Percentiles rank a stretch among this genome's conserved stretches.
Conservation (phyloP, 768 basidiomycete species). For the Agrocybe chaxingu region DNA sequence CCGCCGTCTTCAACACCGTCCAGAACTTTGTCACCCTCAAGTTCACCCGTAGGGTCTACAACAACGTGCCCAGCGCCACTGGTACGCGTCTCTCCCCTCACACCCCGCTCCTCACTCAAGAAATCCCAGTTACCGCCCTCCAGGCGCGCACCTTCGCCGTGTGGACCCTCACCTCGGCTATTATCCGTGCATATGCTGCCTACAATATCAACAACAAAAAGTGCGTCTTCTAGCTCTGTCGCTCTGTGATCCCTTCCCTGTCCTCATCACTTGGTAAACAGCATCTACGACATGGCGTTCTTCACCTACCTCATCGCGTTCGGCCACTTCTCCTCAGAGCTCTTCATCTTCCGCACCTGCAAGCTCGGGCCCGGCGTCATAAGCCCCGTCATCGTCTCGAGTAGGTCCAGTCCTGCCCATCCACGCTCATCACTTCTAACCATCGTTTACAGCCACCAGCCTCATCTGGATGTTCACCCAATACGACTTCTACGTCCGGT, state of each 20-base stretch:
- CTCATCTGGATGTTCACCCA: conserved; percentile 85
- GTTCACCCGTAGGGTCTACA: conserved; percentile 78
- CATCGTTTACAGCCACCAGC: conserved; percentile 36
- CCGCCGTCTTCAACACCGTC: conserved; percentile 80
- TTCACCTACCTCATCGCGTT: conserved; percentile 89
- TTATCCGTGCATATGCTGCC: conserved; percentile 83
- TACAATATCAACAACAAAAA: conserved; percentile 82
- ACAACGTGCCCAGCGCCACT: conserved; percentile 34
- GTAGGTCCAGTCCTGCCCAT: conserved; percentile 44
- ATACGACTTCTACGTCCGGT: conserved; percentile 73
- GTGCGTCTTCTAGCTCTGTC: conserved; percentile 41
- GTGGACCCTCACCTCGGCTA: conserved; percentile 87
- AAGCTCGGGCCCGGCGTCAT: conserved; percentile 57
- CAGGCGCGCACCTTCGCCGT: conserved; percentile 87
- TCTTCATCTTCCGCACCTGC: conserved; percentile 78
- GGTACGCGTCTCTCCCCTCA: conserved; percentile 25
- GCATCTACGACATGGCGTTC: conserved; percentile 87
- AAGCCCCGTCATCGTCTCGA: conserved; percentile 79
- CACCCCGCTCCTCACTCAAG: not conserved
- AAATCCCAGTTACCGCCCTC: conserved; percentile 68
- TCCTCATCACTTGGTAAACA: conserved; percentile 27
- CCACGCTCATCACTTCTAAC: not conserved
- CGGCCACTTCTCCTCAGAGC: conserved; percentile 84
- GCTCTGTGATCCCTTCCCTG: conserved; percentile 7
- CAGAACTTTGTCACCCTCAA: conserved; percentile 81